Conservation (phyloP, 306 rosid genomes). For the Fagus crenata region DNA sequence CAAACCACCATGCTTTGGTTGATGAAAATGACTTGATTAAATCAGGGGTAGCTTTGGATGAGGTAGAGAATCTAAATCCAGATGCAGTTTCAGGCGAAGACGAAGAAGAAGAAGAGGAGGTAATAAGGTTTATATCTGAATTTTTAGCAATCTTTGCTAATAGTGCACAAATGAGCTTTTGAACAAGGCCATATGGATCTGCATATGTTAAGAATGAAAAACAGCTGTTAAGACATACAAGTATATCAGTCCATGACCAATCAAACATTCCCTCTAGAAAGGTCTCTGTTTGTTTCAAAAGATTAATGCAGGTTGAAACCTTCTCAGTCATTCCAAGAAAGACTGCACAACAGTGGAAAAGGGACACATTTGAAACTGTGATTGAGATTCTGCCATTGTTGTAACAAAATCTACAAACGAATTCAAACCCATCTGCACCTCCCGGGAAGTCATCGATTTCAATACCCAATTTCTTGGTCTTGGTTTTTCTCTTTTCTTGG, state of each 20-base stretch:
- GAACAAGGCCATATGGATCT: slow-evolving; percentile 53
- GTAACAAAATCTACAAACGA: slow-evolving; percentile 66
- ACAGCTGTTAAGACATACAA: slow-evolving; percentile 50
- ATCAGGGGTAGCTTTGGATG: slow-evolving; percentile 48
- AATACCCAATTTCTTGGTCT: slow-evolving; percentile 35
- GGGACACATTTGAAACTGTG: slow-evolving; percentile 52
- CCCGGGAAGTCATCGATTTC: slow-evolving; percentile 62
- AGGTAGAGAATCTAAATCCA: slow-evolving; percentile 40
- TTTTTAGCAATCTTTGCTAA: slow-evolving; percentile 52
- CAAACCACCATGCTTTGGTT: slow-evolving; percentile 73
- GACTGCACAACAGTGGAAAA: slow-evolving; percentile 57
- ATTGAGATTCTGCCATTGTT: slow-evolving; percentile 46
- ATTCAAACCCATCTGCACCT: slow-evolving; percentile 70
- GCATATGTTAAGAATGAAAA: slow-evolving; percentile 36
- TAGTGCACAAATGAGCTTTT: slow-evolving; percentile 59
- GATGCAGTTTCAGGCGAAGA: slow-evolving; percentile 56
- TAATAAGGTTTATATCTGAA: slow-evolving; percentile 38
- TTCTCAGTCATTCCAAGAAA: slow-evolving; percentile 68
- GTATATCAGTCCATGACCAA: slow-evolving; percentile 64
- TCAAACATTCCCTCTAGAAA: slow-evolving; percentile 51
- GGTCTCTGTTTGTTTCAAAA: slow-evolving; percentile 51
- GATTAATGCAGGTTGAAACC: slow-evolving; percentile 40
- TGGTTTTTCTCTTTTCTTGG: slow-evolving; percentile 37
- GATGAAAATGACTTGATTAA: slow-evolving; percentile 38
- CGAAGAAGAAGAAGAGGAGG: slow-evolving; percentile 40